Evolutionary conservation across 176 grass and related monocot species (phyloP), one percentile per base, ranked within the genome.

Genomic region (Miscanthus lutarioriparius): DNA sequence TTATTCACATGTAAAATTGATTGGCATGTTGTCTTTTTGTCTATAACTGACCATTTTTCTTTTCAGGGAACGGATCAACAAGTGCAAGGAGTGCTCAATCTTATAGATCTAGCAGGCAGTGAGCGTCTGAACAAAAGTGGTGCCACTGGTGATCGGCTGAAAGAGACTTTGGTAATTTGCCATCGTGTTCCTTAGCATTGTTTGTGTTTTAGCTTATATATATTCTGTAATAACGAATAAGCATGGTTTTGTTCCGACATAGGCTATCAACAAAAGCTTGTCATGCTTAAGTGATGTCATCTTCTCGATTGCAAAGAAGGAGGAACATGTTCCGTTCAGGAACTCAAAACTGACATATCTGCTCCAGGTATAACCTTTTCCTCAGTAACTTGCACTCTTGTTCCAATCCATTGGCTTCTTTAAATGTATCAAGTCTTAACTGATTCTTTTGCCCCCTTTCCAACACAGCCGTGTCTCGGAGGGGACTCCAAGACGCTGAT

Each of bases 251-350:
- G 27, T 38, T 64, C 25, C 20, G 10, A 61, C 69, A 37, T 64
- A 99, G 97, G 86, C 93, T 10, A 99, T 99, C 39, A 99, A 99
- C 51, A 99, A 96, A 80, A 99, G 97, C 83, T 66, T 99, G 54
- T 96, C 97, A 1, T 94, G 90, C 38, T 84, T 99, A 64, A 94
- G 90, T 22, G 97, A 99, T 84, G 93, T 94, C 12, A 99, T 99
- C 64, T 96, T 94, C 71, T 87, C 97, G 36, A 91, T 99, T 41
- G 97, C 93, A 14, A 99, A 99, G 84, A 99, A 99, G 81, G 97
- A 99, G 7, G 97, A 95, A 22, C 93, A 99, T 32, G 79, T 99
- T 37, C 97, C 97, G 2, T 99, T 94, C 47, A 88, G 97, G 43
- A 99, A 99, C 85, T 99, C 97, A 39, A 99, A 99, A 66, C 44